phyloP scores from a whole-genome alignment of 805 yeast species.

The Candida incommunis region DNA sequence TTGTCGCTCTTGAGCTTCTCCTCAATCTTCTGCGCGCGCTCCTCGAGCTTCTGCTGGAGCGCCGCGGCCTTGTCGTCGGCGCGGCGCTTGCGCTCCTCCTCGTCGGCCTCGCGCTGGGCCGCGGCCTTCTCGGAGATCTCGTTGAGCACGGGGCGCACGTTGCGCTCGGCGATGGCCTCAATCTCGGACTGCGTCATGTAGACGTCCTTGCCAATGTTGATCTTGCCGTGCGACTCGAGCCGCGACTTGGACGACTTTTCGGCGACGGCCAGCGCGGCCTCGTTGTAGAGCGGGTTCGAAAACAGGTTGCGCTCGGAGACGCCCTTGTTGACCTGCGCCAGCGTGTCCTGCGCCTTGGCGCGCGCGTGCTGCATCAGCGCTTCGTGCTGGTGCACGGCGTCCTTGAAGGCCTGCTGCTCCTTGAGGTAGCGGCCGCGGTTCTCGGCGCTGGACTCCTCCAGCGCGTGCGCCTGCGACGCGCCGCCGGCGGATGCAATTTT shows the following conservation, averaged over 20 bases:
- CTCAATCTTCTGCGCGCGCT: conserved; percentile 12
- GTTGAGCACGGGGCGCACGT: conserved; percentile 70
- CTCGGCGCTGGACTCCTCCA: conserved; percentile 13
- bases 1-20: conserved; percentile 7
- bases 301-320: conserved; percentile 27
- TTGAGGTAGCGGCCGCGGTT: conserved; percentile 15
- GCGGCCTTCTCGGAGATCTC: conserved; percentile 60
- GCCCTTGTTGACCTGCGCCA: conserved; percentile 28
- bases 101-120: conserved; percentile 49
- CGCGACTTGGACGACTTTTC: conserved; percentile 52
- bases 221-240: conserved; percentile 34
- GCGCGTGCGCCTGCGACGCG: conserved; percentile 8
- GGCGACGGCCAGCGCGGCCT: conserved; percentile 65
- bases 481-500: conserved; percentile 12
- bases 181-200: conserved; percentile 63
- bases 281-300: conserved; percentile 43
- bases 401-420: conserved; percentile 11
- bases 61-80: conserved; percentile 24
- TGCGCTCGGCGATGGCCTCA: conserved; percentile 59
- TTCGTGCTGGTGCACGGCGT: conserved; percentile 14
- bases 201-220: conserved; percentile 82
- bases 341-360: conserved; percentile 30
- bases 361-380: conserved; percentile 39
- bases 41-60: conserved; percentile 10
- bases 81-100: conserved; percentile 20